Conservation (phyloP, 2,329 filamentous ascomycete species). For the Diaporthe destruens region DNA sequence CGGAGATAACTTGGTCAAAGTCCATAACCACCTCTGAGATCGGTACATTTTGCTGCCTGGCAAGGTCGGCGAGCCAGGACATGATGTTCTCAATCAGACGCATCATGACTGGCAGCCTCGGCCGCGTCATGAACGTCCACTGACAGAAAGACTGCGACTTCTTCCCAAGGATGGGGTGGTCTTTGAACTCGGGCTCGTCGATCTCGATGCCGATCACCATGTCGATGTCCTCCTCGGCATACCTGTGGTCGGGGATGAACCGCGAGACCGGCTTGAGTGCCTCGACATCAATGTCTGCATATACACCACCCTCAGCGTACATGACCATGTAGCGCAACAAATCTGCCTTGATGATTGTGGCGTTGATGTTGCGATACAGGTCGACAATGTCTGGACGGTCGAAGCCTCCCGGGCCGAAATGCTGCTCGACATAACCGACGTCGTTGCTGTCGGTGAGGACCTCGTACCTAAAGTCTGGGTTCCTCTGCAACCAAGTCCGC, state of each 20-base stretch:
- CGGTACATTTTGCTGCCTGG: constrained; percentile 68
- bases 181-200: constrained; percentile 73
- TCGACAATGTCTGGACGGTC: constrained; percentile 76
- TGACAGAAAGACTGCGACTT: constrained; percentile 81
- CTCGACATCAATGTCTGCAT: constrained; percentile 60
- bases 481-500: constrained; percentile 74
- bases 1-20: constrained; percentile 79
- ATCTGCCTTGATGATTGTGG: constrained; percentile 76
- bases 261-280: constrained; percentile 55
- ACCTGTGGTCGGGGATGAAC: constrained; percentile 74
- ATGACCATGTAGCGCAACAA: constrained; percentile 75
- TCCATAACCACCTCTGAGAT: constrained; percentile 74
- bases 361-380: constrained; percentile 69
- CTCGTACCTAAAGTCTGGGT: constrained; percentile 76
- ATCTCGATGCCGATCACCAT: constrained; percentile 80
- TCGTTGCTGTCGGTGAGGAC: constrained; percentile 78
- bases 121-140: constrained; percentile 81
- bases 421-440: constrained; percentile 74
- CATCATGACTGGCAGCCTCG: constrained; percentile 76
- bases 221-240: constrained; percentile 73
- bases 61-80: constrained; percentile 71
- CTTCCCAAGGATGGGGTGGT: constrained; percentile 74
- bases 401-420: constrained; percentile 74
- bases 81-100: constrained; percentile 77
- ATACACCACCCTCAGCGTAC: constrained; percentile 73